Conservation (phyloP, 1,139 yeast genomes). For the Sugiyamaella sp. region DNA sequence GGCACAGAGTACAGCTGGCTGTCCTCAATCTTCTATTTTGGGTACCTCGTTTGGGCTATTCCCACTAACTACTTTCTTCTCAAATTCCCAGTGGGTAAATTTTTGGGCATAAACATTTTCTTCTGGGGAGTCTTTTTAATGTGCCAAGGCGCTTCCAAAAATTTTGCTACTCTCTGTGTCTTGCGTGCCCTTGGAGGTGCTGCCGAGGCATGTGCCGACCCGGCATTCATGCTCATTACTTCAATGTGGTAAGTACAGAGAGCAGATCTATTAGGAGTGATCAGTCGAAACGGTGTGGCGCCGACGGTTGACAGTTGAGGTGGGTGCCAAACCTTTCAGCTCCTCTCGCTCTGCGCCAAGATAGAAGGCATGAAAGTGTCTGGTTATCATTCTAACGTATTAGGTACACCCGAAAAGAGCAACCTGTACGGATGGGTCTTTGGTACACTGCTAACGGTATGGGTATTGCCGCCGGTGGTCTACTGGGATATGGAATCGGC, state of each 20-base stretch:
- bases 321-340: conserved; percentile 50
- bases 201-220: conserved; percentile 63
- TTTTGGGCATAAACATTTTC: conserved; percentile 50
- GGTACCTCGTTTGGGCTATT: conserved; percentile 54
- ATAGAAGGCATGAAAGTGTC: no score
- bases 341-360: no score
- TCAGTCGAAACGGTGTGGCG: conserved; percentile 44
- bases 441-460: conserved; percentile 33
- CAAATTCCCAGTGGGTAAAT: conserved; percentile 54
- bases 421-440: conserved; percentile 46
- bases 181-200: conserved; percentile 61
- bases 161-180: conserved; percentile 55
- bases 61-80: conserved; percentile 59
- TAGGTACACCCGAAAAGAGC: conserved; percentile 52
- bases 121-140: conserved; percentile 59
- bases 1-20: conserved; percentile 55
- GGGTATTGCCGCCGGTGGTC: conserved; percentile 45
- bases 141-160: conserved; percentile 59
- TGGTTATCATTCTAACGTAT: conserved; percentile 1
- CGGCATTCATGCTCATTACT: conserved; percentile 33
- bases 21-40: conserved; percentile 60
- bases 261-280: conserved; percentile 65
- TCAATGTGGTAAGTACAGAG: conserved; percentile 38
- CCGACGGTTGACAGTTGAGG: no score
- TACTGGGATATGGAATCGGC: conserved; percentile 49